These are phyloP conservation scores for Styphnolobium japonicum DNA, from an alignment of 306 rosid genomes.

Conservation along the genomic window DNA sequence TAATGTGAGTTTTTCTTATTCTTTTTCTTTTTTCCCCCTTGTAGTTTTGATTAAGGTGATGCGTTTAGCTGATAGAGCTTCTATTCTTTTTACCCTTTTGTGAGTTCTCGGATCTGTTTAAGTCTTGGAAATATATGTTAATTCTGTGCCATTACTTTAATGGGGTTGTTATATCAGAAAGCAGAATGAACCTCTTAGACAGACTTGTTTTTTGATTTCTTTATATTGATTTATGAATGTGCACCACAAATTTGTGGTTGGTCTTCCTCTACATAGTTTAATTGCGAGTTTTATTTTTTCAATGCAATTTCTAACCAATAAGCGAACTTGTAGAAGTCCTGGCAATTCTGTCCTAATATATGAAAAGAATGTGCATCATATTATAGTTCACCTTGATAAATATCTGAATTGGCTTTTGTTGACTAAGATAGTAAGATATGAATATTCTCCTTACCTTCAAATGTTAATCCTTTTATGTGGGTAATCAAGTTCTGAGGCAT, in stretches of 20 bases:
- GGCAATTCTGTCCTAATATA: neutral
- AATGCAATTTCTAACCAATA: neutral
- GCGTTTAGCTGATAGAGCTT: constrained; percentile 28
- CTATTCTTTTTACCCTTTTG: constrained; percentile 27
- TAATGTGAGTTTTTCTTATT: constrained; percentile 36
- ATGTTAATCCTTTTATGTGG: neutral
- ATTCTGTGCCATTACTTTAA: constrained; percentile 13
- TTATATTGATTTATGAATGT: neutral
- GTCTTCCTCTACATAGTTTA: neutral
- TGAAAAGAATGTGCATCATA: neutral
- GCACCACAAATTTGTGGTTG: neutral
- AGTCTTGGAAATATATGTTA: constrained; percentile 23
- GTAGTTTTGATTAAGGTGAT: constrained; percentile 23
- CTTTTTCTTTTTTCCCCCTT: neutral
- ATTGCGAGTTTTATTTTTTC: neutral
- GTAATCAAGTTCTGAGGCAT: neutral
- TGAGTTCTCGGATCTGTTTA: constrained; percentile 32
- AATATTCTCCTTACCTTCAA: neutral
- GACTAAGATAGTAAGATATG: neutral
- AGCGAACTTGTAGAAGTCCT: neutral
- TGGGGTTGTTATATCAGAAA: constrained; percentile 18
- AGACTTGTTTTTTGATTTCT: neutral
- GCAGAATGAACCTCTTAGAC: neutral
- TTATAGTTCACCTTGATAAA: neutral
- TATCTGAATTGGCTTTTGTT: neutral